These are phyloP conservation scores for Aspergillus oerlinghausenensis DNA, from an alignment of 2,329 filamentous ascomycete species.

Conservation along the genomic window DNA sequence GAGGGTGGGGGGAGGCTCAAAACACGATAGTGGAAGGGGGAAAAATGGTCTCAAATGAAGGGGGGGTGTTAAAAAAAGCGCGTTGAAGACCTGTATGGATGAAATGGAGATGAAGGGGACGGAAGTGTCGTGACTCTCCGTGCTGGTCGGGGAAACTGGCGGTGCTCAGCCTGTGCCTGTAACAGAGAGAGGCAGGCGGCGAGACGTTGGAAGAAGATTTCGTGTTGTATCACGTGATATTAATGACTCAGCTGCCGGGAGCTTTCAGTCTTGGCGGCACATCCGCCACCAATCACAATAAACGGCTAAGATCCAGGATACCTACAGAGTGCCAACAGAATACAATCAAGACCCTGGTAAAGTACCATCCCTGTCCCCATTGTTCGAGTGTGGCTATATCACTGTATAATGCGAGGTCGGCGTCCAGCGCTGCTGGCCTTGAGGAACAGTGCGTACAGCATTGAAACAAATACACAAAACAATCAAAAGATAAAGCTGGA, in stretches of 20 bases:
- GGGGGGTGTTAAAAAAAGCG: conserved; percentile 27
- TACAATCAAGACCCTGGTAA: background rate
- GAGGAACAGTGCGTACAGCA: background rate
- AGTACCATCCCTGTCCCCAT: background rate
- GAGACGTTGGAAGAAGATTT: conserved; percentile 33
- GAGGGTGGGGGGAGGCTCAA: conserved; percentile 13
- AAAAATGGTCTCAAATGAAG: conserved; percentile 17
- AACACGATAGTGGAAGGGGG: conserved; percentile 14
- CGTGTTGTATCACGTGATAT: conserved; percentile 21
- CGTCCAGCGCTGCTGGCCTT: background rate
- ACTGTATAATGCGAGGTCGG: background rate
- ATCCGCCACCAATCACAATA: background rate
- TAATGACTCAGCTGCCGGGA: conserved; percentile 21
- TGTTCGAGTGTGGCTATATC: background rate
- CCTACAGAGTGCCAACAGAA: background rate
- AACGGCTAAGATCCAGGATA: background rate
- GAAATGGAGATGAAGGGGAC: conserved; percentile 37
- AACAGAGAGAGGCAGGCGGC: conserved; percentile 30
- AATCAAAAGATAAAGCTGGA: background rate
- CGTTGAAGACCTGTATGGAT: conserved; percentile 30
- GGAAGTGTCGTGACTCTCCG: conserved; percentile 34
- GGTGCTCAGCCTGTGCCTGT: conserved; percentile 30
- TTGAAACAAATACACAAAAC: background rate
- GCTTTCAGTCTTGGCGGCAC: conserved; percentile 2
- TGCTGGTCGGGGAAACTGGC: conserved; percentile 35